Percentiles rank a stretch among this genome's conserved stretches.
phyloP scores from a whole-genome alignment of 2,329 filamentous ascomycete genomes.

The Cryphonectria nitschkei region DNA sequence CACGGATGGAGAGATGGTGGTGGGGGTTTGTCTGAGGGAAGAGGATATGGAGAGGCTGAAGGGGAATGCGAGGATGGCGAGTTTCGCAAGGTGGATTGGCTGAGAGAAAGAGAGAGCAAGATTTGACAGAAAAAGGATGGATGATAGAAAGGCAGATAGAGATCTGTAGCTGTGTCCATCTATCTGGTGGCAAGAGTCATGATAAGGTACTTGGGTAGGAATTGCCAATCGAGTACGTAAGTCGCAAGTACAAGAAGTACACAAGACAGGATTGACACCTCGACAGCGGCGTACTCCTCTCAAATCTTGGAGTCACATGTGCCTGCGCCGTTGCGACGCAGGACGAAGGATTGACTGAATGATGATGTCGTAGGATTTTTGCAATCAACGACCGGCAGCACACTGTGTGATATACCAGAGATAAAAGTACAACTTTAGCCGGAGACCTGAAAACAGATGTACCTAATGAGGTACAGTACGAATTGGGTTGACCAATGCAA shows the following conservation, averaged over 20 bases:
- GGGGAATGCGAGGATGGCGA: conserved; percentile 46
- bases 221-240: too few relatives aligned
- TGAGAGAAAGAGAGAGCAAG: conserved; percentile 26
- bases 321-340: neutral
- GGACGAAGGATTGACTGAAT: neutral
- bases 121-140: too few relatives aligned
- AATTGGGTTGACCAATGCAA: conserved; percentile 8
- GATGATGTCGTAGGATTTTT: neutral
- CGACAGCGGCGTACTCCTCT: neutral
- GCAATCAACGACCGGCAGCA: neutral
- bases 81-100: conserved; percentile 43
- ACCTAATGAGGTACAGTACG: neutral
- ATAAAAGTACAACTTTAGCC: neutral
- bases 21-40: conserved; percentile 49
- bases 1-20: conserved; percentile 47
- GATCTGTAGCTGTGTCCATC: neutral
- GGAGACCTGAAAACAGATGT: neutral
- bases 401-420: neutral
- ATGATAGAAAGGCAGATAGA: neutral
- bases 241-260: neutral
- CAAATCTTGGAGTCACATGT: neutral
- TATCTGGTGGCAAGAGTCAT: neutral
- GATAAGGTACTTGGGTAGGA: too few relatives aligned
- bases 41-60: conserved; percentile 52
- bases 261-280: too few relatives aligned